Evolutionary conservation across 345 rosid species (phyloP).

Genomic region (Theobroma cacao): DNA sequence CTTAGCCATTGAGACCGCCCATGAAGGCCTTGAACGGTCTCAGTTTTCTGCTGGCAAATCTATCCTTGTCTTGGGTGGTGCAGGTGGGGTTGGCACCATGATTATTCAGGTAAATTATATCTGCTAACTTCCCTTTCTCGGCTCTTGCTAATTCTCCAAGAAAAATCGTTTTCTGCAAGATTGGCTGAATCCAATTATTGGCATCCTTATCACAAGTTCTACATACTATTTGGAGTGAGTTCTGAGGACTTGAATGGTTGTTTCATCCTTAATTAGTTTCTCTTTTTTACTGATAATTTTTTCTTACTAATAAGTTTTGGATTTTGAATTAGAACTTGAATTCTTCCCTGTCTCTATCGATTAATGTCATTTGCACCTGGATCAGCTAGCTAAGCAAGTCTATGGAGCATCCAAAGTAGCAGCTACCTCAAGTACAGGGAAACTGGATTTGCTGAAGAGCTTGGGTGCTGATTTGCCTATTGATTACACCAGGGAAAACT

Average conservation of each 20-base stretch:
- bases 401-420: slow-evolving; percentile 84
- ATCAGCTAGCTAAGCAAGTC: slow-evolving; percentile 85
- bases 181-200: too few relatives aligned
- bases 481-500: slow-evolving; percentile 81
- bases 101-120: slow-evolving; percentile 65
- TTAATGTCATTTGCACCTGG: not conserved
- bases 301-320: too few relatives aligned
- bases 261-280: too few relatives aligned
- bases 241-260: too few relatives aligned
- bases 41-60: slow-evolving; percentile 83
- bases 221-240: too few relatives aligned
- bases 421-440: slow-evolving; percentile 80
- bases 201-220: too few relatives aligned
- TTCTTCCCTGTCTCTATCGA: not conserved
- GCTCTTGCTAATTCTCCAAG: too few relatives aligned
- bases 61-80: slow-evolving; percentile 76
- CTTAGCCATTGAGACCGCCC: slow-evolving; percentile 74
- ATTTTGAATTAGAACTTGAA: not conserved
- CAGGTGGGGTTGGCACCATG: slow-evolving; percentile 94
- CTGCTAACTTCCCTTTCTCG: not conserved
- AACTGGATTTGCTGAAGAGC: slow-evolving; percentile 65
- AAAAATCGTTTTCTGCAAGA: too few relatives aligned
- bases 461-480: slow-evolving; percentile 87
- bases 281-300: not conserved
- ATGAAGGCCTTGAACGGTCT: slow-evolving; percentile 71